phyloP scores from a whole-genome alignment of 495 filamentous ascomycete species.

The Annulohypoxylon stygium region DNA sequence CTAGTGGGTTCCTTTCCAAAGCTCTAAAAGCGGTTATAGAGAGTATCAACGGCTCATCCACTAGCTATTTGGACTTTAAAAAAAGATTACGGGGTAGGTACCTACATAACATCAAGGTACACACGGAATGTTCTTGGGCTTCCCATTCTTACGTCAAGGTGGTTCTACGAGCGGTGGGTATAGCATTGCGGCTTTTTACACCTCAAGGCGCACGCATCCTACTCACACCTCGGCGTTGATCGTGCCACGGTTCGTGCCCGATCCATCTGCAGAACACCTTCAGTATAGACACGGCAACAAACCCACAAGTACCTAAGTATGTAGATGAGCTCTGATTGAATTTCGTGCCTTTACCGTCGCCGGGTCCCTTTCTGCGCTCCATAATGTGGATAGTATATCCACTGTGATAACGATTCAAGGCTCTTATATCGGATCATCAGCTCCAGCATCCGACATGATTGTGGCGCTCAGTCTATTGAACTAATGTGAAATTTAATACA shows the following conservation, averaged over 20 bases:
- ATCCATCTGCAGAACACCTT: too few species aligned
- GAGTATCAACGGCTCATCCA: too few species aligned
- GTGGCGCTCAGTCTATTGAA: background rate
- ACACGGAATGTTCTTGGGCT: too few species aligned
- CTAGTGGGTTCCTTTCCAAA: background rate
- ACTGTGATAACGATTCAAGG: conserved; percentile 1
- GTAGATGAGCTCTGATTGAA: background rate
- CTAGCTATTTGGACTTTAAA: too few species aligned
- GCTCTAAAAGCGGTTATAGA: too few species aligned
- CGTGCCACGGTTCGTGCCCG: too few species aligned
- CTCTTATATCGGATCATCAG: conserved; percentile 4
- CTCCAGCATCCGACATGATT: background rate
- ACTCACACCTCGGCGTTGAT: background rate
- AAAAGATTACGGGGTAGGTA: too few species aligned
- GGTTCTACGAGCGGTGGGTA: background rate
- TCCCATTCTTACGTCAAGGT: too few species aligned
- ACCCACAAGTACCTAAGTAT: background rate
- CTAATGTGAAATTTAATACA: background rate
- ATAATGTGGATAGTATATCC: background rate
- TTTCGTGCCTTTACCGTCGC: background rate
- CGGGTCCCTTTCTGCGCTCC: background rate
- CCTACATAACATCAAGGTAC: too few species aligned
- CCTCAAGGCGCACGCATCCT: background rate
- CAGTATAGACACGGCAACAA: too few species aligned
- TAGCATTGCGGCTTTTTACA: background rate